Percentiles rank a stretch among this genome's conserved stretches.
Evolutionary conservation across 768 basidiomycete species (phyloP).

Genomic region (Asterophora lycoperdoides): DNA sequence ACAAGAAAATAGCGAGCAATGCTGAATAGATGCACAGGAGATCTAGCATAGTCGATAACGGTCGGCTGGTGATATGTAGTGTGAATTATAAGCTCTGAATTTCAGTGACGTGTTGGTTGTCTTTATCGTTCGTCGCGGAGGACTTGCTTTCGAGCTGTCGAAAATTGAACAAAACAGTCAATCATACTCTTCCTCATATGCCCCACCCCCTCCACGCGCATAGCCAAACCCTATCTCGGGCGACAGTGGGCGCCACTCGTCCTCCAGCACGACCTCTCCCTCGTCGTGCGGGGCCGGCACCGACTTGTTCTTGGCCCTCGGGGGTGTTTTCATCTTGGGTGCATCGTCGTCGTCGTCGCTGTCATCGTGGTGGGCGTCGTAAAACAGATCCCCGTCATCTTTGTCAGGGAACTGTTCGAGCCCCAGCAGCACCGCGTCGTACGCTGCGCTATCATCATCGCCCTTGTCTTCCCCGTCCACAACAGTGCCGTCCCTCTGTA

Average conservation of each 20-base stretch:
- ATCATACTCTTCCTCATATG: constrained; percentile 40
- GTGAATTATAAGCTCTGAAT: not conserved
- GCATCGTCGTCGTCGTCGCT: not conserved
- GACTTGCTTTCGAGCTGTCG: not conserved
- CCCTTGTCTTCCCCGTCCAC: constrained; percentile 16
- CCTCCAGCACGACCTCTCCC: constrained; percentile 14
- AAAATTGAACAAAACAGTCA: constrained; percentile 9
- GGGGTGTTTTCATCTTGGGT: not conserved
- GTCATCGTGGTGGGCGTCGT: not conserved
- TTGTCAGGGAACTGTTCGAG: constrained; percentile 12
- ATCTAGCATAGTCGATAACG: no score
- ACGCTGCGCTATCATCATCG: constrained; percentile 4
- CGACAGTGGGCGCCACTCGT: constrained; percentile 22
- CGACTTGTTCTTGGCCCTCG: not conserved
- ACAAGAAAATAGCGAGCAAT: not conserved
- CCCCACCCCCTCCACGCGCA: constrained; percentile 9
- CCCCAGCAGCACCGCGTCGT: constrained; percentile 12
- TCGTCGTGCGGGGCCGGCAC: not conserved
- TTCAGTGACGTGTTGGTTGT: not conserved
- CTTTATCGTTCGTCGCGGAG: not conserved
- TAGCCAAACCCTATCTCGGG: constrained; percentile 10
- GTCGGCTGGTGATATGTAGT: not conserved
- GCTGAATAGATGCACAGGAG: not conserved
- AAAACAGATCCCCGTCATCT: constrained; percentile 9
- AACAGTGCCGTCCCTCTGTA: constrained; percentile 33